Base-by-base conservation (phyloP, 2,329 filamentous ascomycete genomes). In the Chalaropsis thielavioides region DNA sequence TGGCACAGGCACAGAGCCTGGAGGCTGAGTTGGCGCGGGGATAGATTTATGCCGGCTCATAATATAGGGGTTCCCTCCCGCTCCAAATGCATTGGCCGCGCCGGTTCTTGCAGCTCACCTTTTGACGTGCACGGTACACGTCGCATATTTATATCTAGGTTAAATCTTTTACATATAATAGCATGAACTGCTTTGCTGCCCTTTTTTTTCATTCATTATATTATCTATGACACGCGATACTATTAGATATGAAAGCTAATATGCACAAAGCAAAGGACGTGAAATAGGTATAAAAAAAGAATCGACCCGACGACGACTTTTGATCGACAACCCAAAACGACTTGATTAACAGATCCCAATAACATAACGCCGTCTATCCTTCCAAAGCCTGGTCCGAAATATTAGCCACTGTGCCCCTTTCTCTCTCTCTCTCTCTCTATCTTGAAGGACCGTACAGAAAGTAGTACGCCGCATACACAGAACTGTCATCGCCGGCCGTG, bases 401-500 rank as follows among this genome's bases (percentile, higher is more conserved):
- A 35, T 31, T n/a, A 35, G 15, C 24, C 7, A 27, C 31, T 22
- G 24, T 19, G 15, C 38, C n/a, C 41, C 22, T 35, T 61, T 49
- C 46, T 15, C 10, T 51, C 24, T 24, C 15, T 19, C n/a, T 51
- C 5, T 51, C 8, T 38, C 1, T 58, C 38, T 64, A 56, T 22
- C 38, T 56, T 2, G 62, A 31, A 59, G 72, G 76, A 22, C 73
- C 77, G 69, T 77, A 84, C 71, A 84, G 78, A 81, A 81, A 84
- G 74, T 85, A 85, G 69, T 76, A 77, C n/a, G 82, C 75, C 0
- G 81, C 70, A 71, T 85, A 85, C 2, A 78, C 76, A 31, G 82
- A 78, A 72, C 81, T 84, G 70, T 66, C 65, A 19, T 64, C 43
- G 1, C 65, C 72, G 13, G 70, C 70, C 15, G 64, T 68, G 51